phyloP scores from a whole-genome alignment of 2,329 filamentous ascomycete genomes.

The Xylaria sp. region DNA sequence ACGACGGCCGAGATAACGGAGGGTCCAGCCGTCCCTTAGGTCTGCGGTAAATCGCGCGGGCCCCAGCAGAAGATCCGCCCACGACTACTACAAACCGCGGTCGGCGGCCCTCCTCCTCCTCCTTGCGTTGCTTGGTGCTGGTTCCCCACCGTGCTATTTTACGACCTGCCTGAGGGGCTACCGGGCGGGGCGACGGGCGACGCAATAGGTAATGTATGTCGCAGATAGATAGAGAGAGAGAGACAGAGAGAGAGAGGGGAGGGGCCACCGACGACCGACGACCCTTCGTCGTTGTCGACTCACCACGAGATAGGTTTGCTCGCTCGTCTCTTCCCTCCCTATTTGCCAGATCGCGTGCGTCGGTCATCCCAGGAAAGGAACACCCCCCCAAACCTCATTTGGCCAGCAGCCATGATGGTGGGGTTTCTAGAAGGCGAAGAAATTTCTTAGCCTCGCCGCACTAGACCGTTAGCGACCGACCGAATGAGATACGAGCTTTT shows the following conservation, averaged over 20 bases:
- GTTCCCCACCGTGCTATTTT: neutral
- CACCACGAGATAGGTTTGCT: too few relatives aligned
- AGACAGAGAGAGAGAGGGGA: too few relatives aligned
- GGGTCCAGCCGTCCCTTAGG: too few relatives aligned
- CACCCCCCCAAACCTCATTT: too few relatives aligned
- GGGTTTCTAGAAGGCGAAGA: slow-evolving; percentile 27
- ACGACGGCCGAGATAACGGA: neutral
- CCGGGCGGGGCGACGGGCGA: neutral
- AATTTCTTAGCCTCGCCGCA: slow-evolving; percentile 22
- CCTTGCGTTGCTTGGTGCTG: neutral
- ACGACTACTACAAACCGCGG: too few relatives aligned
- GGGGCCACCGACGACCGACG: neutral
- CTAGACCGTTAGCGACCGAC: neutral
- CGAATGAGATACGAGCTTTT: slow-evolving; percentile 12
- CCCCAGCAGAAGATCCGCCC: neutral
- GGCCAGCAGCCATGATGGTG: neutral
- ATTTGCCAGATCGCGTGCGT: too few relatives aligned
- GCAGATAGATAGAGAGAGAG: too few relatives aligned
- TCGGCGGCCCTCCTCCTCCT: neutral
- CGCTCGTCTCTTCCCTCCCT: too few relatives aligned
- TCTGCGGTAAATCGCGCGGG: too few relatives aligned
- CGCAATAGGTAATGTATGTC: too few relatives aligned
- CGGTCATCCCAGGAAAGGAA: too few relatives aligned
- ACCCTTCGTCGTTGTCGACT: too few relatives aligned
- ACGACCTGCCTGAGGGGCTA: neutral